Base-by-base conservation (phyloP, 345 rosid species). In the Aquilaria sinensis region DNA sequence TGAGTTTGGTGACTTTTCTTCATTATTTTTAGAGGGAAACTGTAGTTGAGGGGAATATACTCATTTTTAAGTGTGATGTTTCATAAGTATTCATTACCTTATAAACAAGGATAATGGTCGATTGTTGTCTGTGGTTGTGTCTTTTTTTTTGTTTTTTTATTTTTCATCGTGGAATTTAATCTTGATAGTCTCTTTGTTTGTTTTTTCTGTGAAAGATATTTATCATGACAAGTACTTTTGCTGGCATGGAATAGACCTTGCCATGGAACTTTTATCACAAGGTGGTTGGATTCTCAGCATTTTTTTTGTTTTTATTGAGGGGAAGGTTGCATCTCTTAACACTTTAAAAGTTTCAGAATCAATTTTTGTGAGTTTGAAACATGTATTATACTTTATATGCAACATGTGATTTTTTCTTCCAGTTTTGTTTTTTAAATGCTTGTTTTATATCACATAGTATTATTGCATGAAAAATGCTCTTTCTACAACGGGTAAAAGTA, bases 241-340 rank as follows among this genome's bases (percentile, higher is more conserved):
- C 91, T 57, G 99, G 97, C 33, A 69, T 94, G 65, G 93, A 88
- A 58, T 96, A 90, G 73, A 90, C 73, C 50, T 59, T 94, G 34
- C 99, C 96, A 0, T 94, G 99, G 99, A 68, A 88, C 14, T 90
- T 78, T 66, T 90, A 78, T 75, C 97, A 94, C 77, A 94, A 90
- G 77, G 96, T 85, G 64, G 81, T 85, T 67, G 99, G 97, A 30
- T 88, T 88, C 74, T 90, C 97, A 12, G 76, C 76, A 10, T 90
- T 90, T 74, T 23, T 23, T 84, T 86, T 57, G 87, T 94, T 41
- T 94, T 94, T 41, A 96, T 94, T 71, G 96, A 94, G 55, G 99
- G 99, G 46, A 90, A 87, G 70, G 99, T 96, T 70, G 92, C 97
- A 52, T 74, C 91, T 2, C 82, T 75, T 15, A 56, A 76, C 33